These are phyloP conservation scores for Afroboletus lepidellus DNA, from an alignment of 1,284 basidiomycete species.

Conservation along the genomic window DNA sequence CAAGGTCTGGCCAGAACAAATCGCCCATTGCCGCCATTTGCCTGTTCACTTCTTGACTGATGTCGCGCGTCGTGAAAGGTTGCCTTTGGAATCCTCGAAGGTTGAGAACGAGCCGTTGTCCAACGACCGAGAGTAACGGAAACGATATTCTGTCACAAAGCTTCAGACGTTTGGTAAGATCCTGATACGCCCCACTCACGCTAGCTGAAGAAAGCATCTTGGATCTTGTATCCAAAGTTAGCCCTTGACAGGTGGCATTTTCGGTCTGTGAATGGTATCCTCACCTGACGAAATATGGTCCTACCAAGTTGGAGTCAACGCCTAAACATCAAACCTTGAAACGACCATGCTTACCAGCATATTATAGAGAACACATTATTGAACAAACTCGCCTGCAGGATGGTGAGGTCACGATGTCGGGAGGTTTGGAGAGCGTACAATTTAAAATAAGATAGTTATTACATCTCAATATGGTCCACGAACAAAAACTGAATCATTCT, in stretches of 20 bases:
- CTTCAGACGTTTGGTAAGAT: not conserved
- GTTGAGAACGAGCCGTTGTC: slow-evolving; percentile 21
- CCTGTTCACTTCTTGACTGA: slow-evolving; percentile 15
- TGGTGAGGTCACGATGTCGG: not conserved
- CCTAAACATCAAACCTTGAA: not conserved
- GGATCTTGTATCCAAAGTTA: slow-evolving; percentile 8
- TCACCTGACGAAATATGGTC: not conserved
- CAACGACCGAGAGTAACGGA: slow-evolving; percentile 7
- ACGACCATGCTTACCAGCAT: slow-evolving; percentile 9
- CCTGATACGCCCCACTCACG: not conserved
- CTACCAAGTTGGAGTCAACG: not conserved
- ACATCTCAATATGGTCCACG: no score
- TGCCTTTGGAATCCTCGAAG: slow-evolving; percentile 9
- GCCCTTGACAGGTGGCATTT: not conserved
- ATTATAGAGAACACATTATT: slow-evolving; percentile 5
- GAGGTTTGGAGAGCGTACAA: not conserved
- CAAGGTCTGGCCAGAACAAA: not conserved
- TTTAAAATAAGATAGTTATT: slow-evolving; percentile 14
- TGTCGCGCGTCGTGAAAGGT: slow-evolving; percentile 1
- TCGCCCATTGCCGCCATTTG: slow-evolving; percentile 11
- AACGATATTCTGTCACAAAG: slow-evolving; percentile 4
- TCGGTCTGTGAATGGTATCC: not conserved
- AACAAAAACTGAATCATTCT: not conserved
- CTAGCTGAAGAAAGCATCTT: not conserved
- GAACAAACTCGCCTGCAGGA: slow-evolving; percentile 7